Evolutionary conservation across 164 flowering plant species (phyloP), one percentile per base, ranked within the genome.

Genomic region (Akebia trifoliata): DNA sequence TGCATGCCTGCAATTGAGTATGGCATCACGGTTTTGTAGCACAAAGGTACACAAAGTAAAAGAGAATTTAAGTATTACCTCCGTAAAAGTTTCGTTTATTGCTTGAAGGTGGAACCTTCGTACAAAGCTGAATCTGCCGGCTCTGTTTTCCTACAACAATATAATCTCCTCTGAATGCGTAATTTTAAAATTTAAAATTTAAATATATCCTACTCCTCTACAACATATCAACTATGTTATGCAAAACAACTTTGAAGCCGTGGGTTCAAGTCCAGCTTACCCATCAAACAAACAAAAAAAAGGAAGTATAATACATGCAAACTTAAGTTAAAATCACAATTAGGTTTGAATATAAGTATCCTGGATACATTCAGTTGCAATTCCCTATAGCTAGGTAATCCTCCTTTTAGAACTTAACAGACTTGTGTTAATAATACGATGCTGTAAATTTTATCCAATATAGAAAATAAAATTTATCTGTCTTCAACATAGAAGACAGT

Each of bases 41-140:
- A 32, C 18, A 44, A 40, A 39, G 22, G 17, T 31, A 63, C 2
- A 32, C 22, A 37, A 6, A 17, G 56, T 29, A 64, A 28, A 53
- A n/a, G 36, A 7, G 20, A 39, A 52, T 10, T 11, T 7, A 42
- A 46, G n/a, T 17, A 1, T 9, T 70, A 90, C 97, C 90, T 72
- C 87, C 88, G 45, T 0, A 74, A 45, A 72, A 91, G 68, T 70
- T 61, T 64, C 95, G 76, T 73, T 86, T 90, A 32, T 46, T 80
- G 71, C 76, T 67, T 40, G 90, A 72, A 56, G 95, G 88, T 18
- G 96, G 93, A 62, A 80, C 74, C 73, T 88, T 88, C 14, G 84
- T 42, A 76, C 90, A 85, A 48, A 83, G 26, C 70, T 72, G 81
- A 60, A 82, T 68, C 72, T 88, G 92, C 62, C 88, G 76, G 61